A percentile compares a stretch with the other conserved stretches of the same genome.
phyloP scores from a whole-genome alignment of 176 grass and related monocot genomes.

The Eleusine indica region DNA sequence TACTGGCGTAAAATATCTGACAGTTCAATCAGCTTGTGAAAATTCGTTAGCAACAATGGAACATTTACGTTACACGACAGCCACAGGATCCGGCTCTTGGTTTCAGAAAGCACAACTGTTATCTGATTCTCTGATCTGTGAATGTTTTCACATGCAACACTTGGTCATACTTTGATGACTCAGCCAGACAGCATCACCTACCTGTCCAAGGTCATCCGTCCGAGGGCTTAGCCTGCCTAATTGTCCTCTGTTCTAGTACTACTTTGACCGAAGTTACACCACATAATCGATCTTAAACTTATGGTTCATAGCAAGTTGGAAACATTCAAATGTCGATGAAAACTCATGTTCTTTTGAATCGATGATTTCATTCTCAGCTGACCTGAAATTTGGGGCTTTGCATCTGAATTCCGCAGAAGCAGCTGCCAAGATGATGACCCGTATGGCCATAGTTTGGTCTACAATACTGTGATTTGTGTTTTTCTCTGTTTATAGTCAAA shows the following conservation, averaged over 20 bases:
- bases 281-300: background rate
- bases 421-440: background rate
- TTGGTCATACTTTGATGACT: slow-evolving; percentile 34
- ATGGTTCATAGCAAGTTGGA: background rate
- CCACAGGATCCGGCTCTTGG: background rate
- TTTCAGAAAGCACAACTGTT: background rate
- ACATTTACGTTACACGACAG: background rate
- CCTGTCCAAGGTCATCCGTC: background rate
- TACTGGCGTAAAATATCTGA: background rate
- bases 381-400: background rate
- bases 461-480: background rate
- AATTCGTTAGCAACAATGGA: background rate
- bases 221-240: background rate
- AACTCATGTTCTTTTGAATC: background rate
- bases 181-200: background rate
- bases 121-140: background rate
- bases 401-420: background rate
- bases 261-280: background rate
- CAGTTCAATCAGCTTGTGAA: background rate
- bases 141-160: slow-evolving; percentile 23
- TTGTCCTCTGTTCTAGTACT: background rate
- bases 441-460: background rate
- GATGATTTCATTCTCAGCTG: background rate
- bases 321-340: background rate
- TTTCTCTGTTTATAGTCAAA: background rate